Percentiles rank a stretch among this genome's conserved stretches.
These are phyloP conservation scores for Athelia sp. DNA, from an alignment of 1,284 basidiomycete species.

Conservation along the genomic window DNA sequence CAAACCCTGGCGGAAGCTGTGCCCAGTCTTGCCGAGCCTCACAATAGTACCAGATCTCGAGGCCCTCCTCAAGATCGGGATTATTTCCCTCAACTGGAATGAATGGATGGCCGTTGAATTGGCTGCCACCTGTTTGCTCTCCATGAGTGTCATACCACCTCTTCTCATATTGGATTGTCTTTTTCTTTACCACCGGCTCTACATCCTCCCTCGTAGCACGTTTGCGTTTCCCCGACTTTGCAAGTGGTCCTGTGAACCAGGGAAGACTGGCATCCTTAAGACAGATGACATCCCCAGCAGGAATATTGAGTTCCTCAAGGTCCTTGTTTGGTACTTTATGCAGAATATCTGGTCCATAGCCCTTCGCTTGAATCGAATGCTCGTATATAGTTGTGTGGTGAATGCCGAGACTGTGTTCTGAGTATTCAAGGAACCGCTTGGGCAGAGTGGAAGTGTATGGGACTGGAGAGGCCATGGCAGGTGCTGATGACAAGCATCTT, in stretches of 20 bases:
- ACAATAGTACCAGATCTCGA: background rate
- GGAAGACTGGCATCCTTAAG: constrained; percentile 7
- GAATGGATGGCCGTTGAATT: background rate
- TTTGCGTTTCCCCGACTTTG: constrained; percentile 9
- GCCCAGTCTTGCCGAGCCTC: background rate
- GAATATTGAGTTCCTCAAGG: background rate
- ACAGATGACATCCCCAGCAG: constrained; percentile 7
- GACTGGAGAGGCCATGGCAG: background rate
- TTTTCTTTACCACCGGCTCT: background rate
- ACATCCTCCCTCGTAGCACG: background rate
- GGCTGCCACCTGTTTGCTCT: background rate
- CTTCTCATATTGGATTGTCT: background rate
- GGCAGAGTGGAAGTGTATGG: constrained; percentile 8
- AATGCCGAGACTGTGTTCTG: constrained; percentile 6
- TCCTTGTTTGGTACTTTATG: background rate
- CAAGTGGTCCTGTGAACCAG: constrained; percentile 13
- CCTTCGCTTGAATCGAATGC: background rate
- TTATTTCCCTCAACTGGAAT: background rate
- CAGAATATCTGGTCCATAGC: constrained; percentile 12
- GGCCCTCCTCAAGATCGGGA: background rate
- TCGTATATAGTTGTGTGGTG: constrained; percentile 3
- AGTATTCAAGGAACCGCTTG: constrained; percentile 8
- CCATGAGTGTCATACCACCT: background rate
- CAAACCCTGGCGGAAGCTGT: background rate
- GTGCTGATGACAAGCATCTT: too few species aligned